Evolutionary conservation across 495 filamentous ascomycete species (phyloP).

Genomic region (Hypoxylon crocopeplum): DNA sequence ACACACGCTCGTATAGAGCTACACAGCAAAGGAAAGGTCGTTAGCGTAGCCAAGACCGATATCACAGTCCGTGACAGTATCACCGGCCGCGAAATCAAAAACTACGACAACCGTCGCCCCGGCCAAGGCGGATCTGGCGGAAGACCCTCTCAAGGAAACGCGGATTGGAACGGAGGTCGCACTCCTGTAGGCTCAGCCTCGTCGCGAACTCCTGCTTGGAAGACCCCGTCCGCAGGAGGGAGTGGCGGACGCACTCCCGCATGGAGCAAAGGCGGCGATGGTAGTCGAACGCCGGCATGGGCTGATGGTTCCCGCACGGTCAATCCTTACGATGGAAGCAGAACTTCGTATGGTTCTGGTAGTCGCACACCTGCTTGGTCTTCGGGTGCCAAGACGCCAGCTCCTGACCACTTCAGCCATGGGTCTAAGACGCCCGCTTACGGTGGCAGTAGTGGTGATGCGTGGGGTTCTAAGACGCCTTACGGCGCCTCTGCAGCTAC

Average conservation of each 20-base stretch:
- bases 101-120: conserved; percentile 64
- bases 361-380: conserved; percentile 60
- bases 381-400: conserved; percentile 63
- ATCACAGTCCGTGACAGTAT: conserved; percentile 83
- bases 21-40: conserved; percentile 87
- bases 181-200: conserved; percentile 69
- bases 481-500: conserved; percentile 65
- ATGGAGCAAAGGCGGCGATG: conserved; percentile 63
- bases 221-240: conserved; percentile 35
- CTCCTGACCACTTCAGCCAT: conserved; percentile 67
- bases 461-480: conserved; percentile 78
- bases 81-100: conserved; percentile 75
- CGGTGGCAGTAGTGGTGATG: conserved; percentile 61
- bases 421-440: conserved; percentile 77
- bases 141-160: conserved; percentile 47
- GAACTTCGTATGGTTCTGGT: conserved; percentile 70
- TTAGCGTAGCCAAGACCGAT: conserved; percentile 78
- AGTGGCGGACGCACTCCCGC: conserved; percentile 72
- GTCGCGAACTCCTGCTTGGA: conserved; percentile 75
- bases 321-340: conserved; percentile 80
- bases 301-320: conserved; percentile 76
- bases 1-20: conserved; percentile 86
- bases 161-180: conserved; percentile 64
- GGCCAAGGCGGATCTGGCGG: conserved; percentile 57
- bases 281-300: conserved; percentile 79